Evolutionary conservation across 306 rosid genomes (phyloP).

Genomic region (Quercus parvula): DNA sequence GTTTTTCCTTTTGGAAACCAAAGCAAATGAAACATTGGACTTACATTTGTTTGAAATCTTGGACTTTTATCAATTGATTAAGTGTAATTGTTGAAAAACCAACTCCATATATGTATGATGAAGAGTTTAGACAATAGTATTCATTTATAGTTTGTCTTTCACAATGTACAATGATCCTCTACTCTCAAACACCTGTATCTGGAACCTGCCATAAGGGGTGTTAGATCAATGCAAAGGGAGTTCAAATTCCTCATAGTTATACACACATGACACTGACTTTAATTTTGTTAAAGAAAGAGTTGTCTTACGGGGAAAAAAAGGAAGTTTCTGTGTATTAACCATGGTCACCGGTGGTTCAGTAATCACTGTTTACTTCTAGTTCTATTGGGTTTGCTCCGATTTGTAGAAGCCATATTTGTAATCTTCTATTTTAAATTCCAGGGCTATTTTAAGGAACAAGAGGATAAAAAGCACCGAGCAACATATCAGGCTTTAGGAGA

Average conservation of each 20-base stretch:
- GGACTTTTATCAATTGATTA: not conserved
- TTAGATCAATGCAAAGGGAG: not conserved
- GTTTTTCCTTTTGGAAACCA: not conserved
- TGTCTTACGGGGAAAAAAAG: not conserved
- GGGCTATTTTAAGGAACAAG: slow-evolving; percentile 60
- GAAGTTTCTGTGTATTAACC: not conserved
- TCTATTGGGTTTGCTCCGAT: not conserved
- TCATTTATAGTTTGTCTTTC: not conserved
- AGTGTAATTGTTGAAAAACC: not conserved
- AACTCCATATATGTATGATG: not conserved
- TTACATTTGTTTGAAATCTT: not conserved
- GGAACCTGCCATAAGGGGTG: not conserved
- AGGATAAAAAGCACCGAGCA: slow-evolving; percentile 87
- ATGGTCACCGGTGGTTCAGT: not conserved
- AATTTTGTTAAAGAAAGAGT: not conserved
- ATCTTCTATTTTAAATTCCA: slow-evolving; percentile 19
- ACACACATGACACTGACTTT: not conserved
- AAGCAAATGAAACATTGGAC: not conserved
- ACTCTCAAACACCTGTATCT: not conserved
- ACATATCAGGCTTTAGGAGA: slow-evolving; percentile 67
- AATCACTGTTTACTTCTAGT: not conserved
- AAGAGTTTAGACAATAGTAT: not conserved
- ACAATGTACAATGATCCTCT: not conserved
- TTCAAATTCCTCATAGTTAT: not conserved
- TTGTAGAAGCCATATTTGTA: not conserved